phyloP scores from a whole-genome alignment of 257 asterid genomes.

The Gentiana dahurica region DNA sequence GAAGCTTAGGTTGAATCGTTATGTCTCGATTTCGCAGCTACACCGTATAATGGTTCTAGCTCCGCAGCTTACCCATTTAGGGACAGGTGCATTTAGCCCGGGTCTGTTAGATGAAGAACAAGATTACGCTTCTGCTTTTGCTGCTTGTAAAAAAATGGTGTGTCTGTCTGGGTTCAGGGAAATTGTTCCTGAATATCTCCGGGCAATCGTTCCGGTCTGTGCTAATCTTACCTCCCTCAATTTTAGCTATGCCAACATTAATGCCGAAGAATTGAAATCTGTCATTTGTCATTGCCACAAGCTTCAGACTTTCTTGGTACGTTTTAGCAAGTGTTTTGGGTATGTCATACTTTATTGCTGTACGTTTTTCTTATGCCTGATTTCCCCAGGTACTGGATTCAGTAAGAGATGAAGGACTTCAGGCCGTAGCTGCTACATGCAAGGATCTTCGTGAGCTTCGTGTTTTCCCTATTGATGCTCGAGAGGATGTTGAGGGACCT shows the following conservation, averaged over 20 bases:
- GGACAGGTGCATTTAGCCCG: conserved; percentile 35
- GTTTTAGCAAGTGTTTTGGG: conserved; percentile 4
- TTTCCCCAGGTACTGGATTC: neutral
- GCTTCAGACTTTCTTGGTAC: conserved; percentile 44
- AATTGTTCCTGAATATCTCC: conserved; percentile 24
- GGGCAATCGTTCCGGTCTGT: conserved; percentile 40
- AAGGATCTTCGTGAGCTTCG: conserved; percentile 49
- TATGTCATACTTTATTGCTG: neutral
- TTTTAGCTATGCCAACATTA: conserved; percentile 33
- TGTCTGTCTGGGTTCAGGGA: conserved; percentile 47
- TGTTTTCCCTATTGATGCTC: conserved; percentile 35
- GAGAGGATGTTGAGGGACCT: conserved; percentile 39
- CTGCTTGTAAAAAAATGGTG: conserved; percentile 38
- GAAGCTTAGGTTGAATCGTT: conserved; percentile 31
- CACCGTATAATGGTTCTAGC: conserved; percentile 36
- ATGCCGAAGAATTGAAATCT: conserved; percentile 35
- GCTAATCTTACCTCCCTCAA: conserved; percentile 39
- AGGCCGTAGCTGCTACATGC: conserved; percentile 42
- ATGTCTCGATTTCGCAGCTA: conserved; percentile 28
- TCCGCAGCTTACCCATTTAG: conserved; percentile 45
- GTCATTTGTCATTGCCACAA: conserved; percentile 31
- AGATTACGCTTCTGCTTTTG: conserved; percentile 33
- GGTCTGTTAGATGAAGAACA: conserved; percentile 28
- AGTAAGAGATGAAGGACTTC: conserved; percentile 20
- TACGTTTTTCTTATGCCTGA: neutral